Evolutionary conservation across 805 yeast genomes (phyloP), one percentile per base, ranked within the genome.

Genomic region (Hanseniaspora thailandica): DNA sequence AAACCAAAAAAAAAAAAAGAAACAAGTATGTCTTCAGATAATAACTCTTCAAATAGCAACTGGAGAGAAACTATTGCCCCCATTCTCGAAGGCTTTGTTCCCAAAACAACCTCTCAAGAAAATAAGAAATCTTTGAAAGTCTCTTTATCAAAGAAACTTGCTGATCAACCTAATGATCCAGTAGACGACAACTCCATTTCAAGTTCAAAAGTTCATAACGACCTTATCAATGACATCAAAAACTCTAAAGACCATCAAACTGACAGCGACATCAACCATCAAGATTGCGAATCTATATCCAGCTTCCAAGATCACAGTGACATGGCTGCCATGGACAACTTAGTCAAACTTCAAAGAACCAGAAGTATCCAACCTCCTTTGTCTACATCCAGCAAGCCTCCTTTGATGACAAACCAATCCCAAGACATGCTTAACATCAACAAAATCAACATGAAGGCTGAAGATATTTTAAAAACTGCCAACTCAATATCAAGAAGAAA

Each of bases 1-100:
- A n/a, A n/a, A n/a, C n/a, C n/a, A n/a, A n/a, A n/a, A n/a, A n/a
- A n/a, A n/a, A n/a, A n/a, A n/a, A 28, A 26, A 4, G 5, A 41
- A 30, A 41, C 25, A 17, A 44, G 15, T 10, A 36, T 47, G 45
- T 23, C 38, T 30, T 10, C 23, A 7, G 34, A 33, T 13, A 41
- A 23, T 9, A 26, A 30, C 22, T 43, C 35, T n/a, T 26, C 46
- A 7, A 50, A 43, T n/a, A 50, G 54, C 34, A 50, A 50, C 23
- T 50, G 54, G 54, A 50, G 54, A 26, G 89, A 86, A 10, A 76
- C 86, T 0, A 78, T 84, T 43, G 90, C 90, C 0, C 93, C 94
- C 2, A 82, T 84, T 62, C 66, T 85, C 39, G 88, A 82, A 62
- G 73, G 78, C 1, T 85, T 82, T 64, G 75, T 78, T 5, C 93